Evolutionary conservation across 106 monocot species (phyloP).

Genomic region (Vanilla planifolia): DNA sequence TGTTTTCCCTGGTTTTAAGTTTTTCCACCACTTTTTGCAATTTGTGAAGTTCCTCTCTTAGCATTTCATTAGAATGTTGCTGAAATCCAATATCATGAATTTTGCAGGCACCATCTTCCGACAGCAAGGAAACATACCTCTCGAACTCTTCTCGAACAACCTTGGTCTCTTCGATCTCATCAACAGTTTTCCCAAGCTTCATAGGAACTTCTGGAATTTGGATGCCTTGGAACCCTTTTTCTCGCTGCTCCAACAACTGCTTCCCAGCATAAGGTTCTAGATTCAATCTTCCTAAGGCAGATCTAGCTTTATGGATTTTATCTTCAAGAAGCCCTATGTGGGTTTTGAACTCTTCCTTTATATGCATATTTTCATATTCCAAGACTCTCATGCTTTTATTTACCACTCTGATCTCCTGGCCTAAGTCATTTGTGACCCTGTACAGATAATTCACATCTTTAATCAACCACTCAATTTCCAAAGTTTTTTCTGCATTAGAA

Average conservation of each 20-base stretch:
- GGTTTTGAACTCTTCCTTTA: constrained; percentile 32
- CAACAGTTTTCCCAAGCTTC: constrained; percentile 18
- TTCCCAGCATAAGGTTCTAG: constrained; percentile 17
- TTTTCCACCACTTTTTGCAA: constrained; percentile 19
- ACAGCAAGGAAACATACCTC: constrained; percentile 21
- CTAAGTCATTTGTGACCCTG: constrained; percentile 25
- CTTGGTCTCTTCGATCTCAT: constrained; percentile 17
- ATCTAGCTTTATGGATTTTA: constrained; percentile 20
- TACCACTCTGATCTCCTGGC: constrained; percentile 21
- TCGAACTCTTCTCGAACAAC: constrained; percentile 26
- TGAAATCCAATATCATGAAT: constrained; percentile 23
- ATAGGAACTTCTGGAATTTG: constrained; percentile 11
- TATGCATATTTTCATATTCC: constrained; percentile 35
- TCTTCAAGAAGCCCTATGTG: constrained; percentile 21
- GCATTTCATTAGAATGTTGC: constrained; percentile 20
- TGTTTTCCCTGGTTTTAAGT: constrained; percentile 22
- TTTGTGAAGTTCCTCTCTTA: constrained; percentile 15
- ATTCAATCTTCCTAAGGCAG: constrained; percentile 16
- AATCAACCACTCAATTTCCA: constrained; percentile 14
- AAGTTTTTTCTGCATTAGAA: constrained; percentile 32
- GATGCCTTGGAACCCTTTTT: constrained; percentile 11
- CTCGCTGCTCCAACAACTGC: constrained; percentile 17
- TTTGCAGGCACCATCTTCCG: constrained; percentile 7
- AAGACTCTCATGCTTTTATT: constrained; percentile 17
- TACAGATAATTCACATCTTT: constrained; percentile 26